phyloP scores from a whole-genome alignment of 1,284 basidiomycete genomes.

The Puccinia polysora region DNA sequence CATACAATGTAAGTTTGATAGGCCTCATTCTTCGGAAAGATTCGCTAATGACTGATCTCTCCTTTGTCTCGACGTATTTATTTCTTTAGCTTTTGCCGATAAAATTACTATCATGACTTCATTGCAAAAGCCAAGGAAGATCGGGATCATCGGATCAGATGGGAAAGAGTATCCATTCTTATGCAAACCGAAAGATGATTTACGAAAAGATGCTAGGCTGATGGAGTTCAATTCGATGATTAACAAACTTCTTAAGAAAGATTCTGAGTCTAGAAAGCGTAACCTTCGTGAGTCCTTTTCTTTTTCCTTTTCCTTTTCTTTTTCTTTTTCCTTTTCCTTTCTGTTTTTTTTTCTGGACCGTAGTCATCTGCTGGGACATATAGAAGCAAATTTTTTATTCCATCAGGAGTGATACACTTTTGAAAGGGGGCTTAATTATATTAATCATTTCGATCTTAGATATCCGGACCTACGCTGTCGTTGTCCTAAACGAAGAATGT shows the following conservation, averaged over 20 bases:
- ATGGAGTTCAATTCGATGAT: slow-evolving; percentile 99
- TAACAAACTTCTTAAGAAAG: slow-evolving; percentile 90
- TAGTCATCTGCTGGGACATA: too few species aligned
- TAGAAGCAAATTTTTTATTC: too few species aligned
- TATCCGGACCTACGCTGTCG: slow-evolving; percentile 91
- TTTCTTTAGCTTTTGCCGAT: slow-evolving; percentile 65
- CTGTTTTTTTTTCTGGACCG: too few species aligned
- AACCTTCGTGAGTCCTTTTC: slow-evolving; percentile 67
- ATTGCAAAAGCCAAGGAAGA: slow-evolving; percentile 84
- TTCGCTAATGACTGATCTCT: too few species aligned
- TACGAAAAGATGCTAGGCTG: slow-evolving; percentile 91
- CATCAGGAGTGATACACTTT: neutral
- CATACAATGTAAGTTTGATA: slow-evolving; percentile 63
- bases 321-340: too few species aligned
- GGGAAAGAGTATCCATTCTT: slow-evolving; percentile 85
- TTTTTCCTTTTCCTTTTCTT: too few species aligned
- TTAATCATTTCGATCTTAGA: slow-evolving; percentile 58
- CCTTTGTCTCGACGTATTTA: too few species aligned
- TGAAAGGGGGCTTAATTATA: neutral
- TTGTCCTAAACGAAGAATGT: slow-evolving; percentile 93
- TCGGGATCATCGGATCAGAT: slow-evolving; percentile 77
- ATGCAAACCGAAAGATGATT: slow-evolving; percentile 95
- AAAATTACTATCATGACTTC: slow-evolving; percentile 89
- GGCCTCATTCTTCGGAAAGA: neutral
- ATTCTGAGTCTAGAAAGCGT: slow-evolving; percentile 71